Percentiles rank a stretch among this genome's conserved stretches.
phyloP scores from a whole-genome alignment of 495 filamentous ascomycete species.

The Talaromyces adpressus region DNA sequence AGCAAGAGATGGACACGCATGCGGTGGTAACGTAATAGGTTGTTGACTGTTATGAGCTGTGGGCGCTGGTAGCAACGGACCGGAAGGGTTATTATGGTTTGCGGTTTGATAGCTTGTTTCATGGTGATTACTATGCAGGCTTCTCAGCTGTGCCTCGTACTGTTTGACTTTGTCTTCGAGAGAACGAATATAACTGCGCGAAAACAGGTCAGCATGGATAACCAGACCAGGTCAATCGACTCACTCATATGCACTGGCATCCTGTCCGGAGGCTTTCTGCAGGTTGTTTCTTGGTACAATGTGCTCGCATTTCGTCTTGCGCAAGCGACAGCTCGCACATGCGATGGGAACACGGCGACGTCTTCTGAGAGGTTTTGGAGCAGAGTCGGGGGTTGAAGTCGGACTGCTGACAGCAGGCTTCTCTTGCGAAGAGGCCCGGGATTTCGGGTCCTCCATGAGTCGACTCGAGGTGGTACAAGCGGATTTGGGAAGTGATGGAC shows the following conservation, averaged over 20 bases:
- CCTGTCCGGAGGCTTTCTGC: not conserved
- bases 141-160: conserved; percentile 6
- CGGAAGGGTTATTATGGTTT: not conserved
- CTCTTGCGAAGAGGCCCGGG: not conserved
- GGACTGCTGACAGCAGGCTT: not conserved
- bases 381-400: not conserved
- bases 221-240: not conserved
- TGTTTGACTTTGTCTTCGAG: conserved; percentile 8
- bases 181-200: conserved; percentile 5
- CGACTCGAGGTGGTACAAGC: not conserved
- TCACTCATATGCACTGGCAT: conserved; percentile 1
- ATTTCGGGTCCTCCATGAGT: not conserved
- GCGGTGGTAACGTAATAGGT: not conserved
- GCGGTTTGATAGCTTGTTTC: not conserved
- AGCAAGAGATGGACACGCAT: not conserved
- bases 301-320: conserved; percentile 10
- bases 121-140: not conserved
- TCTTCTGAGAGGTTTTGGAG: not conserved
- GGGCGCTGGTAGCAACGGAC: conserved; percentile 2
- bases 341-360: conserved; percentile 9
- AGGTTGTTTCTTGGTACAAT: conserved; percentile 4
- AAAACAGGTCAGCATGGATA: not conserved
- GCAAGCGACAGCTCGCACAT: conserved; percentile 5
- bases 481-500: not conserved
- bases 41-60: not conserved